Percentiles rank a stretch among this genome's conserved stretches.
These are phyloP conservation scores for Saccharomyces hybrid DNA, from an alignment of 1,139 yeast species.

Conservation along the genomic window DNA sequence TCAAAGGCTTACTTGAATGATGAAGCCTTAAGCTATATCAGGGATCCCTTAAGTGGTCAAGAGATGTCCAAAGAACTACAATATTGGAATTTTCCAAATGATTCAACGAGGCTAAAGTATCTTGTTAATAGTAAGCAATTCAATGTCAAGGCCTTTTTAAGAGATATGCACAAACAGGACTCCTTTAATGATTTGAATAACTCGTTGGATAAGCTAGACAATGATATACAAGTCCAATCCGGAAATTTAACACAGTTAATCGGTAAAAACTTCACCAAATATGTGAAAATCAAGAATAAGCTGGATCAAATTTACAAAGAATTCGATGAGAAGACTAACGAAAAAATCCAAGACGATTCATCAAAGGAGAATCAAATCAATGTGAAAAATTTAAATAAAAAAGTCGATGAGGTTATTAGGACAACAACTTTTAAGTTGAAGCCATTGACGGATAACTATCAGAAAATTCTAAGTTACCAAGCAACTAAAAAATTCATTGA, in stretches of 20 bases:
- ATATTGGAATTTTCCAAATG: constrained; percentile 37
- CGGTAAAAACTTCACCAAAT: constrained; percentile 64
- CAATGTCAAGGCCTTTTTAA: constrained; percentile 60
- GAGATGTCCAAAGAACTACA: constrained; percentile 41
- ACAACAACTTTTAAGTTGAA: constrained; percentile 64
- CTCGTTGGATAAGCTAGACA: constrained; percentile 53
- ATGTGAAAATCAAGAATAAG: constrained; percentile 67
- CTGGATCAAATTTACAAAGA: constrained; percentile 52
- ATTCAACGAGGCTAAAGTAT: constrained; percentile 40
- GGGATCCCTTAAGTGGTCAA: constrained; percentile 51
- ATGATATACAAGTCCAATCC: constrained; percentile 57
- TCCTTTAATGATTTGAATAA: constrained; percentile 53
- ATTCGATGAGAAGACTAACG: constrained; percentile 31
- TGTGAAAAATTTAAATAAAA: constrained; percentile 39
- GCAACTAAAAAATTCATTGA: constrained; percentile 58
- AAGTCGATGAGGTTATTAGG: constrained; percentile 42
- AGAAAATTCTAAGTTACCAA: constrained; percentile 51
- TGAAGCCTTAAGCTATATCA: constrained; percentile 24
- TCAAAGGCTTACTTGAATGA: constrained; percentile 12
- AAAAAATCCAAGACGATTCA: constrained; percentile 10
- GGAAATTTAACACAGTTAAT: constrained; percentile 58
- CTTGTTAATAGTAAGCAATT: constrained; percentile 67
- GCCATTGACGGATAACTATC: constrained; percentile 63
- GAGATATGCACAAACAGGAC: constrained; percentile 63
- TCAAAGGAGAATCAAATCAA: constrained; percentile 25